Base-by-base conservation (phyloP, 345 rosid species). In the Salix viminalis region DNA sequence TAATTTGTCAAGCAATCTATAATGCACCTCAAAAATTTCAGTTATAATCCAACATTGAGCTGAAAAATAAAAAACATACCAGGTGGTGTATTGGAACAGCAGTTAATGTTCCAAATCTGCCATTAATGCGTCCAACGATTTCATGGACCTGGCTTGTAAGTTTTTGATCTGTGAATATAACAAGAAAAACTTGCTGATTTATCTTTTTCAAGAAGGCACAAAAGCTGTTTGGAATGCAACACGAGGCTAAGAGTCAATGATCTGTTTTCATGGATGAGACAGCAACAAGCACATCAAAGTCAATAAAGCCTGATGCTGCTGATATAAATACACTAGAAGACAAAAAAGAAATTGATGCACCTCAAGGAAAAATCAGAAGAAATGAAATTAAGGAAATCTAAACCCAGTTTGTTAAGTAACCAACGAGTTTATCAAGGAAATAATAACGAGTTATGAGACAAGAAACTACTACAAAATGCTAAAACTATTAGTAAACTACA, bases 101-200 rank as follows among this genome's bases (percentile, higher is more conserved):
- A 79, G 98, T 91, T 77, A 94, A 83, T 44, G 99, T 87, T 80
- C 98, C 99, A 91, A 96, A 96, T 79, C 99, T 91, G 56, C 99
- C 99, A 88, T 96, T 96, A 66, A 96, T 96, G 77, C 99, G 94
- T 70, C 99, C 99, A 78, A 96, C 99, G 81, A 96, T 96, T 85
- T 96, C 99, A 86, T 96, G 99, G 85, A 96, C 99, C 85, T 96
- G 99, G 83, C 99, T 96, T 71, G 99, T 96, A 71, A 96, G 99
- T 79, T 90, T 96, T 87, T 96, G 99, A 89, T 96, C 97, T 91
- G 90, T 62, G 50, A 79, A 69, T 70, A 28, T 54, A 64, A 12
- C 15, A 62, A 72, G 58, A 30, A 76, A 60, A 36, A 54, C 32
- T 37, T 21, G 1, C 26, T 46, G 24, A 12, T 42, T 42, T 21